phyloP scores from a whole-genome alignment of 2,329 filamentous ascomycete genomes.

The Talaromyces sp. region DNA sequence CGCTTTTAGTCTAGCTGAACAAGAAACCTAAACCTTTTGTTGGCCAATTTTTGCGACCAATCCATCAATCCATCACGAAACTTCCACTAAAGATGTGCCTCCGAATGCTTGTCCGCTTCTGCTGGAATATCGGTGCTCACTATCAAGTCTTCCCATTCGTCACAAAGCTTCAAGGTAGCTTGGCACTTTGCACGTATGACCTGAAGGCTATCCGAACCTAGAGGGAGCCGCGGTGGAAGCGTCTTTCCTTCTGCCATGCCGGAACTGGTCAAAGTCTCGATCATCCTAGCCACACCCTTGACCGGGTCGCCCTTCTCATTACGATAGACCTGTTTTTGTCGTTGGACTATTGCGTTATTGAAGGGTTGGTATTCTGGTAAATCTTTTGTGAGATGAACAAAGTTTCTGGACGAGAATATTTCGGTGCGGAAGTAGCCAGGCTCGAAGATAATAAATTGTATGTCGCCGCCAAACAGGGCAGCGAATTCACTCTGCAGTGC shows the following conservation, averaged over 20 bases:
- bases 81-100: not conserved
- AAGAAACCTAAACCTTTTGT: too few relatives aligned
- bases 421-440: conserved; percentile 23
- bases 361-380: conserved; percentile 35
- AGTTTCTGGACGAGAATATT: conserved; percentile 13
- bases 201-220: conserved; percentile 21
- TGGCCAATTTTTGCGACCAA: too few relatives aligned
- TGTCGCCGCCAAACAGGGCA: conserved; percentile 20
- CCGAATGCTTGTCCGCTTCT: not conserved
- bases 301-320: conserved; percentile 22
- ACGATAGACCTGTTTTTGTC: conserved; percentile 6
- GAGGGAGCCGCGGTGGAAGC: conserved; percentile 18
- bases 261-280: conserved; percentile 21
- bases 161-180: conserved; percentile 3
- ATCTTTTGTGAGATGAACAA: conserved; percentile 12
- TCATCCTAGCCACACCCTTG: conserved; percentile 20
- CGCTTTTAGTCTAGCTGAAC: too few relatives aligned
- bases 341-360: conserved; percentile 15
- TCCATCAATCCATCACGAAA: too few relatives aligned
- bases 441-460: conserved; percentile 19
- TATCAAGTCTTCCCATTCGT: conserved; percentile 7
- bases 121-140: conserved; percentile 3
- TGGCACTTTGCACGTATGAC: conserved; percentile 15
- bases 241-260: conserved; percentile 20
- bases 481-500: conserved; percentile 14